Evolutionary conservation across 2,329 filamentous ascomycete species (phyloP).

Genomic region (Fusarium acutatum): DNA sequence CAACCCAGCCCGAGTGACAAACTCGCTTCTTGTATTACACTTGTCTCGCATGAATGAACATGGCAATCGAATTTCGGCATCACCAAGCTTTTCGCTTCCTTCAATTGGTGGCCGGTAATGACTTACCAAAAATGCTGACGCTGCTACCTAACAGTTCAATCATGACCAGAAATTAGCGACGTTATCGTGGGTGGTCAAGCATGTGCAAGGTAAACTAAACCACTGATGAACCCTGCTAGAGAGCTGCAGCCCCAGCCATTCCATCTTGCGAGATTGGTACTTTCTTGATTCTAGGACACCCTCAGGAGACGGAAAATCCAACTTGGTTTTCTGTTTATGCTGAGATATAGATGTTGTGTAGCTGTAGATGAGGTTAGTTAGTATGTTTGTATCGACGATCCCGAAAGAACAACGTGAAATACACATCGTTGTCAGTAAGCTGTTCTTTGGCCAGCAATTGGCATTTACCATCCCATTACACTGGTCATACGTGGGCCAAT

Average conservation of each 20-base stretch:
- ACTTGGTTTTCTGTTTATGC: neutral
- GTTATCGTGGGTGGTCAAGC: neutral
- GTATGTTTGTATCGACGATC: neutral
- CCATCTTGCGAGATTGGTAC: neutral
- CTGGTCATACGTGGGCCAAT: neutral
- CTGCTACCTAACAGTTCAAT: neutral
- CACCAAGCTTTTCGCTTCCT: neutral
- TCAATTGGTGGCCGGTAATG: neutral
- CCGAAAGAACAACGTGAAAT: neutral
- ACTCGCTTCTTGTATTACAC: constrained; percentile 3
- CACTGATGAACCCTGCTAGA: neutral
- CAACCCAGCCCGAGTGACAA: neutral
- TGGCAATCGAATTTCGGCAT: constrained; percentile 21
- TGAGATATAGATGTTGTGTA: neutral
- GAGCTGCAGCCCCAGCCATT: neutral
- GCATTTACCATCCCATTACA: neutral
- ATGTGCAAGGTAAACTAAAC: neutral
- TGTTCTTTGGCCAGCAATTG: neutral
- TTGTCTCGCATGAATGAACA: constrained; percentile 23
- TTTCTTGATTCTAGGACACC: neutral
- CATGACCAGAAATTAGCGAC: neutral
- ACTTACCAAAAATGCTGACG: neutral
- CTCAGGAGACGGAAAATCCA: neutral
- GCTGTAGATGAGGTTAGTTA: neutral
- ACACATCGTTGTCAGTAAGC: neutral